A percentile compares a stretch with the other conserved stretches of the same genome.
phyloP scores from a whole-genome alignment of 441 rosid genomes.

The Viola pubescens region DNA sequence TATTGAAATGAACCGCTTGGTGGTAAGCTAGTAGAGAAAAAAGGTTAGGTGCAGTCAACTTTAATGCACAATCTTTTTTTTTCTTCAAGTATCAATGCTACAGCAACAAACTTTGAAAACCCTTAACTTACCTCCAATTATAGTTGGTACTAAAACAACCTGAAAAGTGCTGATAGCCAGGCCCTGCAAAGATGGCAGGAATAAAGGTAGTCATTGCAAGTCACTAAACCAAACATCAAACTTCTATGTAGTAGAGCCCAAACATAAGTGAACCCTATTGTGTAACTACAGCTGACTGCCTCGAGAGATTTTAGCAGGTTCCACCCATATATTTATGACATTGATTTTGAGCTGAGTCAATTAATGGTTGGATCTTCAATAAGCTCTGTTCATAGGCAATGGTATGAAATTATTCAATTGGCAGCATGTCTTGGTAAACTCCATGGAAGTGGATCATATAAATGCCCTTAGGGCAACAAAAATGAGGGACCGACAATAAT shows the following conservation, averaged over 20 bases:
- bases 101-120: background rate
- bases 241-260: background rate
- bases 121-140: constrained; percentile 58
- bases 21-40: constrained; percentile 2
- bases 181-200: constrained; percentile 43
- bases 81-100: too few species aligned
- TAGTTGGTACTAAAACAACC: constrained; percentile 83
- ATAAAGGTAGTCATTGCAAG: constrained; percentile 9
- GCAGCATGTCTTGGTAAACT: too few species aligned
- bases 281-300: background rate
- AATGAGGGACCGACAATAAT: too few species aligned
- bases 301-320: background rate
- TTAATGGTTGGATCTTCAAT: background rate
- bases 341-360: constrained; percentile 1
- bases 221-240: constrained; percentile 4
- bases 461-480: too few species aligned
- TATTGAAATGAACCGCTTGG: background rate
- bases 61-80: constrained; percentile 1
- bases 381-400: background rate
- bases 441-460: too few species aligned
- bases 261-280: background rate
- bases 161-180: constrained; percentile 92
- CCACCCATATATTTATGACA: background rate
- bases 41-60: constrained; percentile 10
- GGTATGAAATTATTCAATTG: too few species aligned